Evolutionary conservation across 495 filamentous ascomycete species (phyloP), one percentile per base, ranked within the genome.

Genomic region (Aspergillus cavernicola): DNA sequence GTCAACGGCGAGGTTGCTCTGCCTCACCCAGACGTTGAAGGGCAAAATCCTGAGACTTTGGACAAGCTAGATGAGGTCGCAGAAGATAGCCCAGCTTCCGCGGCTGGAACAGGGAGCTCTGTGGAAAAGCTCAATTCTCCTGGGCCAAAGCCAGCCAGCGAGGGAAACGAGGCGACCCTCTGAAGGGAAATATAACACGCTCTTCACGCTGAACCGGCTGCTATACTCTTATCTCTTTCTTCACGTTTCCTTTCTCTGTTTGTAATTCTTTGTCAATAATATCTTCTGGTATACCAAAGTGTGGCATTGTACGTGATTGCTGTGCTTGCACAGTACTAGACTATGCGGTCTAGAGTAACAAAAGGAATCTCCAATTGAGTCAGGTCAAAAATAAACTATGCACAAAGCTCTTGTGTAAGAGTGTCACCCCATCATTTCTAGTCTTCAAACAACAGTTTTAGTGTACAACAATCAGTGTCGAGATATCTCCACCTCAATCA

Each of bases 1-100:
- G 78, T 98, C 37, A 90, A 97, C 65, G 76, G 75, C 29, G 67
- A 73, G 50, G 67, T 88, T 36, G 88, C 89, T 19, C 88, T 87
- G 24, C 88, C 87, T n/a, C 88, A 92, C 65, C 89, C 88, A 6
- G 89, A 92, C 60, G 86, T 88, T 24, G 80, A 95, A 67, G 87
- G 87, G 50, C 76, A 78, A 50, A 81, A 89, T 52, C 80, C 83
- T 26, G 82, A 86, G 60, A 90, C 87, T 32, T 61, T 69, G 50
- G 68, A 67, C 48, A 61, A 61, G 37, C 51, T 65, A 44, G 52
- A 68, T n/a, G 69, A 72, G 45, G 60, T 66, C n/a, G 65, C 65
- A 1, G 71, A 71, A 16, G 71, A 74, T 50, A 59, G 62, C 35
- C 73, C 73, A 37, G 73, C 73, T 29, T 71, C 69, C 11, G 68